These are phyloP conservation scores for Fusarium miscanthi DNA, from an alignment of 2,329 filamentous ascomycete species.

Conservation along the genomic window DNA sequence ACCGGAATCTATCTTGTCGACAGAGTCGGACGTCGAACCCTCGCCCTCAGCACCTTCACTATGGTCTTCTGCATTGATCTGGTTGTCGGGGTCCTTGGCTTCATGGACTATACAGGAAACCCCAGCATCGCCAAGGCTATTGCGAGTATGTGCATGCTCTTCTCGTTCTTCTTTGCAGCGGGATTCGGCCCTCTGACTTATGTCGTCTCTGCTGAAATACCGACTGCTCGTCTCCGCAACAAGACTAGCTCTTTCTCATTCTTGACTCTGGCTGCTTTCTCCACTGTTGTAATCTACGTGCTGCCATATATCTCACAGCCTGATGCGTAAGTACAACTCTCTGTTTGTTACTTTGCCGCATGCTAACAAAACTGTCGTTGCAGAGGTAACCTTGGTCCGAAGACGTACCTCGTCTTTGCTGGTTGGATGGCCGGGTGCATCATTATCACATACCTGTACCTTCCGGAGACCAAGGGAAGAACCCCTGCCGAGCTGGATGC, in stretches of 20 bases:
- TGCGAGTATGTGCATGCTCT: constrained; percentile 1
- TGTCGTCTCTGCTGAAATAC: background rate
- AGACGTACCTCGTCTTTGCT: background rate
- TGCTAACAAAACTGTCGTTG: background rate
- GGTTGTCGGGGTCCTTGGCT: background rate
- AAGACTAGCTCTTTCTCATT: constrained; percentile 3
- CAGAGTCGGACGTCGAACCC: background rate
- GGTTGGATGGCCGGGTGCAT: background rate
- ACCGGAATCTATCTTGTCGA: background rate
- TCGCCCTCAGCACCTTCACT: background rate
- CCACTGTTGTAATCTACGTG: background rate
- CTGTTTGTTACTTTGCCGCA: background rate
- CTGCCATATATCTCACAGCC: background rate
- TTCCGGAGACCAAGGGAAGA: background rate
- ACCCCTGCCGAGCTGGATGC: background rate
- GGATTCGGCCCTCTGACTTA: background rate
- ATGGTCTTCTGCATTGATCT: background rate
- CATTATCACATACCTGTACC: background rate
- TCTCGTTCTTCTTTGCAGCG: background rate
- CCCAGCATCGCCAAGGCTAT: background rate
- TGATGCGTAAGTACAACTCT: background rate
- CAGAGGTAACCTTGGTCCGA: background rate
- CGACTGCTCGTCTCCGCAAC: background rate
- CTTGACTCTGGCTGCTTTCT: background rate
- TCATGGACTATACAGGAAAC: background rate